Evolutionary conservation across 345 rosid genomes (phyloP), one percentile per base, ranked within the genome.

Genomic region (Boechera divaricarpa): DNA sequence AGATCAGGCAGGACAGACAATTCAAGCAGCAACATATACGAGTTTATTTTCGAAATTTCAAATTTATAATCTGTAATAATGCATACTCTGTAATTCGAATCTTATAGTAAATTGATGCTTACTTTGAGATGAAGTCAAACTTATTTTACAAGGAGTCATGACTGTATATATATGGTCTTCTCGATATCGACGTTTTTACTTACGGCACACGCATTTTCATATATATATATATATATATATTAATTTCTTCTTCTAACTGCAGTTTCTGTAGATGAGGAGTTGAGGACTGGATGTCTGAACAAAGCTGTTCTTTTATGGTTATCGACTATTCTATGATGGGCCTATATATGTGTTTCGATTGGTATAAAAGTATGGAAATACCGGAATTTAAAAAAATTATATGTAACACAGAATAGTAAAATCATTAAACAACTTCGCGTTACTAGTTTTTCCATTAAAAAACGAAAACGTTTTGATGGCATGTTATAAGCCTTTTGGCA

Each of bases 91-190:
- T 36, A 2, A 42, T 13, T 24, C 15, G 15, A 68, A 15, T 13
- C 10, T 6, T 49, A 4, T 18, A 7, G 6, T n/a, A n/a, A 72
- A 66, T 66, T 58, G 38, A 78, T 58, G 74, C 54, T 57, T 58
- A 42, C 49, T 51, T 51, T 78, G 41, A 59, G 51, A 49, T 67
- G 69, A 72, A 78, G 77, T 78, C 81, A 72, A 78, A 67, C 16
- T 67, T 72, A 51, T 48, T 18, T 51, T 72, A 48, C 64, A 42
- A 78, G 38, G 69, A 78, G 73, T 58, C 81, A 39, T 63, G 62
- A 53, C 67, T 11, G 36, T 69, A 59, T 54, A 13, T 41, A 0
- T 38, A 53, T 49, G 58, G 76, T 72, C 77, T 66, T 71, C 67
- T 66, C 73, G 81, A 72, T 39, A 65, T 51, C 8, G 73, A 78